Evolutionary conservation across 805 yeast genomes (phyloP).

Genomic region (Kodamaea jinghongensis): DNA sequence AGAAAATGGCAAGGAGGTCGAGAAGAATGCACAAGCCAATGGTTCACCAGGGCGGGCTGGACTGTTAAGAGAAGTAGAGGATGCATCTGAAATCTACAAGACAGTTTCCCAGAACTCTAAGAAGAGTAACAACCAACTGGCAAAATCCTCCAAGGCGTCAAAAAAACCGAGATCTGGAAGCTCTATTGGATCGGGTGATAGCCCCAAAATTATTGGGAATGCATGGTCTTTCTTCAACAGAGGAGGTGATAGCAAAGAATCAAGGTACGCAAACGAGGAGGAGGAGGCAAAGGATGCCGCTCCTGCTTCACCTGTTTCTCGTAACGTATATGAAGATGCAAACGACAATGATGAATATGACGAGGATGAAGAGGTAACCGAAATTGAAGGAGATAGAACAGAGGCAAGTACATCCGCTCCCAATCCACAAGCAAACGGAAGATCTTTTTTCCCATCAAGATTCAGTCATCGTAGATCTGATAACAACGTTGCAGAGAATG

Average conservation of each 20-base stretch:
- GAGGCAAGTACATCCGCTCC: not conserved
- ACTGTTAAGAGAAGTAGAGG: slow-evolving; percentile 10
- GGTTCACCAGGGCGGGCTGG: not conserved
- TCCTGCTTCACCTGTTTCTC: slow-evolving; percentile 9
- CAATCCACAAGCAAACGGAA: slow-evolving; percentile 2
- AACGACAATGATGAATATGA: slow-evolving; percentile 2
- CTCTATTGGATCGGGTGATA: slow-evolving; percentile 13
- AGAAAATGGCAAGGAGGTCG: too few species aligned
- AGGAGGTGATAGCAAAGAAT: slow-evolving; percentile 30
- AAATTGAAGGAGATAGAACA: not conserved
- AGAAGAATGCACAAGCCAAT: too few species aligned
- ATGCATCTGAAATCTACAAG: slow-evolving; percentile 11
- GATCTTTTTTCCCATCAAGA: slow-evolving; percentile 12
- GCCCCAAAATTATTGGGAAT: slow-evolving; percentile 28
- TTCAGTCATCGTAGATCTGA: not conserved
- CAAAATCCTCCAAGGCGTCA: not conserved
- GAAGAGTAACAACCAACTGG: not conserved
- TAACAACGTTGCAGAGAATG: slow-evolving; percentile 4
- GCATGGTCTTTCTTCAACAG: slow-evolving; percentile 30
- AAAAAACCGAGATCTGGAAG: not conserved
- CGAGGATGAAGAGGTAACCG: slow-evolving; percentile 1
- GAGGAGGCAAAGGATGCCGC: slow-evolving; percentile 19
- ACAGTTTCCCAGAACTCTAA: slow-evolving; percentile 9
- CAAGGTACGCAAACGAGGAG: slow-evolving; percentile 29
- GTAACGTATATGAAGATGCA: not conserved